Base-by-base conservation (phyloP, 1,139 yeast species). In the Taphrina sp. region DNA sequence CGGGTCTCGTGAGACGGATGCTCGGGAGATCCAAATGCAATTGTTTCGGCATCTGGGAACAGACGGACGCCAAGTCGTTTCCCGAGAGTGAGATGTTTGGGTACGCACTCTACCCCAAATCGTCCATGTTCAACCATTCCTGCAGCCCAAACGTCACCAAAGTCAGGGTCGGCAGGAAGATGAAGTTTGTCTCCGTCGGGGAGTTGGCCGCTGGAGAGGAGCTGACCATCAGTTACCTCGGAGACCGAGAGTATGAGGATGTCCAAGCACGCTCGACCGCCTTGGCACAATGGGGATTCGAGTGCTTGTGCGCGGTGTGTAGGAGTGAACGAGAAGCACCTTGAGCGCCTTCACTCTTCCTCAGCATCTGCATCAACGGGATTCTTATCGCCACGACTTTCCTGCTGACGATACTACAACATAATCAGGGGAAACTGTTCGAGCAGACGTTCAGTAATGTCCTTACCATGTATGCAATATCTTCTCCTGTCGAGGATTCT, bases 401-500 rank as follows among this genome's bases (percentile, higher is more conserved):
- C 56, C 35, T 52, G 56, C 12, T 52, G 49, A 16, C 28, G 43
- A 52, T 33, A 52, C 47, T 43, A 43, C n/a, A 10, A 39, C 19
- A 23, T 41, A 12, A 41, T 26, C 34, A 41, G 29, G 5, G 3
- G 7, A 5, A 10, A 22, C 22, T 8, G 31, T 7, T 28, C 12
- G 12, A 12, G 7, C 31, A 28, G 31, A 8, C 19, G 7, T 10
- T 16, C 16, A 14, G n/a, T n/a, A n/a, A 7, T 26, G 12, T 26
- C 14, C 38, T 12, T 31, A 43, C 47, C 69, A 92, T 82, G 65
- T 90, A 96, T 3, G 88, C 83, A n/a, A 92, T 82, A 69, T 90
- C 95, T 17, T 85, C 86, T 29, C 95, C 83, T 1, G 85, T 79
- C 0, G 98, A 92, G 0, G 95, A 95, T 66, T 92, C 96, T 64